Evolutionary conservation across 768 basidiomycete genomes (phyloP).

Genomic region (Tulasnella sp.): DNA sequence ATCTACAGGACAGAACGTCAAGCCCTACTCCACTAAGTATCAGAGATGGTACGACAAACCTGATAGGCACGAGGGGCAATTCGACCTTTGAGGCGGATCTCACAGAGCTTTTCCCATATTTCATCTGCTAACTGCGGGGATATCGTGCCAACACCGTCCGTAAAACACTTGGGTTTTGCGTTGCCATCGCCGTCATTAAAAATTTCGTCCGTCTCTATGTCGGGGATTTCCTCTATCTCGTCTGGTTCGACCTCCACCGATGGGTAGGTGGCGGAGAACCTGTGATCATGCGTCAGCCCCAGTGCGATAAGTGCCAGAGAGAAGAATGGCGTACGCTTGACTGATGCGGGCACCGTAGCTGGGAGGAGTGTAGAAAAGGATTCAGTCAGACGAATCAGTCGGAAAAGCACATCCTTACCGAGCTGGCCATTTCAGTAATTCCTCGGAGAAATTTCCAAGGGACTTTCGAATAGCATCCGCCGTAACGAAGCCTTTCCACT

Average conservation of each 20-base stretch:
- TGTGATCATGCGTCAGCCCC: neutral
- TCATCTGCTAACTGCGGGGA: constrained; percentile 42
- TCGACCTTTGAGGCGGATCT: constrained; percentile 1
- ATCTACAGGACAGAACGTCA: constrained; percentile 29
- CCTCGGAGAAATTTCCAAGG: constrained; percentile 53
- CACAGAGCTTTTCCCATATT: constrained; percentile 40
- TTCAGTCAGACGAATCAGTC: too few relatives aligned
- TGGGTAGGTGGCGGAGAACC: constrained; percentile 60
- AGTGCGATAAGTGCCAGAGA: neutral
- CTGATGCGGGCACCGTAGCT: constrained; percentile 64
- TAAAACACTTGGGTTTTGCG: constrained; percentile 36
- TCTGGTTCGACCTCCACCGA: constrained; percentile 43
- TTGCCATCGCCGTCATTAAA: neutral
- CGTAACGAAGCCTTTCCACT: constrained; percentile 35
- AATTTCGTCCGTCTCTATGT: constrained; percentile 31
- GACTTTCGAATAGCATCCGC: constrained; percentile 46
- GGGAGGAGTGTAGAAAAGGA: neutral
- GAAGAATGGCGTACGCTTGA: constrained; percentile 51
- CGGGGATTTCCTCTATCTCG: constrained; percentile 54
- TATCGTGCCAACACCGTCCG: constrained; percentile 75
- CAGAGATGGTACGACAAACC: neutral
- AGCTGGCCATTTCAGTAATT: constrained; percentile 46
- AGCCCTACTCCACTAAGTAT: neutral
- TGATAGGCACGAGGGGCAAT: constrained; percentile 32
- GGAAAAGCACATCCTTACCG: constrained; percentile 28